phyloP scores from a whole-genome alignment of 768 basidiomycete species.

The Boletales sp. region DNA sequence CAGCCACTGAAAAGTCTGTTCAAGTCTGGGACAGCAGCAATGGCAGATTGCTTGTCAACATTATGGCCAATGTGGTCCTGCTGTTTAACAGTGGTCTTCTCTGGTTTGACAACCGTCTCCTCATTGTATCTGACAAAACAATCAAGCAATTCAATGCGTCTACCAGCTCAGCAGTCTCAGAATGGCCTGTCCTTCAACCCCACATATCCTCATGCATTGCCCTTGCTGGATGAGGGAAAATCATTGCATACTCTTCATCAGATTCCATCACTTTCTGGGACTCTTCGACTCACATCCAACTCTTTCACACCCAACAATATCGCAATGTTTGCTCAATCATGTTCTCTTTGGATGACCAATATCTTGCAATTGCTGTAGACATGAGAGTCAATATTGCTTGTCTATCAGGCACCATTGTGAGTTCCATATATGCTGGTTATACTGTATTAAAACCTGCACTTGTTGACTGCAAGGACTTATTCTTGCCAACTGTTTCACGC shows the following conservation, averaged over 20 bases:
- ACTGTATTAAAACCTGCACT: no score
- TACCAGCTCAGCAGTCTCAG: not conserved
- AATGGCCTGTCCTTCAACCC: not conserved
- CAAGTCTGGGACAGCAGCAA: slow-evolving; percentile 1
- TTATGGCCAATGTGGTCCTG: not conserved
- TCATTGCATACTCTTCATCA: not conserved
- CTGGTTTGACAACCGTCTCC: slow-evolving; percentile 2
- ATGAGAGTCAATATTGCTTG: no score
- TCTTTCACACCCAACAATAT: not conserved
- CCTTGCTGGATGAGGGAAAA: not conserved
- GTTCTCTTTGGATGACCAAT: not conserved
- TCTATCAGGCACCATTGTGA: no score
- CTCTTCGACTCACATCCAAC: not conserved
- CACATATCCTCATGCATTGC: not conserved
- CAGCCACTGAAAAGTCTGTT: not conserved
- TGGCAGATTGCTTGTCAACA: not conserved
- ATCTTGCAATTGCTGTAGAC: not conserved
- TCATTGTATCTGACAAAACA: not conserved
- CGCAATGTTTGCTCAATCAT: not conserved
- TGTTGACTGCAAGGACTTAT: not conserved
- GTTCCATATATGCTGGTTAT: no score
- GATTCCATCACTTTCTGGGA: slow-evolving; percentile 1
- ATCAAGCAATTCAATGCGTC: not conserved
- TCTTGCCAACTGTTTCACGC: no score
- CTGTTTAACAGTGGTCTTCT: not conserved